Base-by-base conservation (phyloP, 768 basidiomycete genomes). In the Boletus subcaerulescens region DNA sequence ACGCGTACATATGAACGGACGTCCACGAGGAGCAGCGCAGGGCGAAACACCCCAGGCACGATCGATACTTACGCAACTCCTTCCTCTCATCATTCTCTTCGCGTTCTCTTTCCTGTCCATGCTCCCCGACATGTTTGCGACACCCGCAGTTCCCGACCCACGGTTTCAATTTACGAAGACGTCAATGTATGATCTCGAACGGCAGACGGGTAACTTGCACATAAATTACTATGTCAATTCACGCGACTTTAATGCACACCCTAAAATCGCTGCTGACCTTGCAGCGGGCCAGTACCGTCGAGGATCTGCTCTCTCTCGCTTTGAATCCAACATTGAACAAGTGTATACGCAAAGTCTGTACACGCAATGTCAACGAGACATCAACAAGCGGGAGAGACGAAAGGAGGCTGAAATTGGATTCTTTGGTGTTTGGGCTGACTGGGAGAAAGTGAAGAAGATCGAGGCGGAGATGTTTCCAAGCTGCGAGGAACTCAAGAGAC, bases 341-440 rank as follows among this genome's bases (percentile, higher is more conserved):
- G 73, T 76, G 49, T 97, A 88, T 69, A 86, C 86, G 2, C 81
- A 84, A 57, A 80, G 82, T 50, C 73, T 93, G 53, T 89, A 86
- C 60, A 66, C 76, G 32, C 77, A 84, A 62, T 98, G 96, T 70
- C 84, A 87, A 60, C 76, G 78, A 7, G 87, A 84, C 41, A 55
- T 83, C 46, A 86, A 92, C 60, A 68, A 75, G 53, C 87, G 85
- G 67, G 80, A 89, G 64, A 84, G 85, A 56, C 73, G 77, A 56
- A 86, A 87, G 65, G 87, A 94, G 49, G 78, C 81, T 10, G 87
- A 93, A 63, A 71, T 90, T 38, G 96, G 96, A 5, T 71, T 97
- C 57, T 94, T 98, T 69, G 96, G 95, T 6, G 76, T 97, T 50
- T 91, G 93, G 31, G 90, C 93, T 12, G 90, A 98, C 67, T 93